Evolutionary conservation across 495 filamentous ascomycete species (phyloP).

Genomic region (Neurospora africana): DNA sequence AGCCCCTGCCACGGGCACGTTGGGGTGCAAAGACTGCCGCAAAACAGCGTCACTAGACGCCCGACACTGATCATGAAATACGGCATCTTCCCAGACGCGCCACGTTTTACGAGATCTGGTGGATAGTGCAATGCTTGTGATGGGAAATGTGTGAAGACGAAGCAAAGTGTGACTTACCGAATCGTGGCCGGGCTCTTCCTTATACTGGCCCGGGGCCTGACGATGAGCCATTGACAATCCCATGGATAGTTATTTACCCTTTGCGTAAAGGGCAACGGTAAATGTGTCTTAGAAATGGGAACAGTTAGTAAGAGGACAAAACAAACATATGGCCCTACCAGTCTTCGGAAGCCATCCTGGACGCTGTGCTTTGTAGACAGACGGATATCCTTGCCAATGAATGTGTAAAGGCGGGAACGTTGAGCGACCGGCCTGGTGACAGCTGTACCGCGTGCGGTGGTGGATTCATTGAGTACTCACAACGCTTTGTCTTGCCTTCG

Average conservation of each 20-base stretch:
- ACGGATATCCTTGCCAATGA: neutral
- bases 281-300: neutral
- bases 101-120: neutral
- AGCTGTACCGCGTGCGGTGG: neutral
- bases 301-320: neutral
- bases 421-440: neutral
- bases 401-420: neutral
- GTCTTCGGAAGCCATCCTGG: neutral
- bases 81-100: neutral
- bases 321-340: neutral
- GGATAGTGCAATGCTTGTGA: neutral
- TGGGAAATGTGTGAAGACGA: neutral
- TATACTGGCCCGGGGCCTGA: conserved; percentile 28
- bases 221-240: conserved; percentile 32
- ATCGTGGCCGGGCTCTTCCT: conserved; percentile 27
- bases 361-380: neutral
- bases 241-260: conserved; percentile 10
- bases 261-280: neutral
- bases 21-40: neutral
- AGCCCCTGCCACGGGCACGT: neutral
- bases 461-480: neutral
- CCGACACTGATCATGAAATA: neutral
- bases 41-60: neutral
- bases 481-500: neutral
- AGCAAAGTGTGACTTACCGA: conserved; percentile 24